Evolutionary conservation across 331 rosid genomes (phyloP), one percentile per base, ranked within the genome.

Genomic region (Acacia concinna): DNA sequence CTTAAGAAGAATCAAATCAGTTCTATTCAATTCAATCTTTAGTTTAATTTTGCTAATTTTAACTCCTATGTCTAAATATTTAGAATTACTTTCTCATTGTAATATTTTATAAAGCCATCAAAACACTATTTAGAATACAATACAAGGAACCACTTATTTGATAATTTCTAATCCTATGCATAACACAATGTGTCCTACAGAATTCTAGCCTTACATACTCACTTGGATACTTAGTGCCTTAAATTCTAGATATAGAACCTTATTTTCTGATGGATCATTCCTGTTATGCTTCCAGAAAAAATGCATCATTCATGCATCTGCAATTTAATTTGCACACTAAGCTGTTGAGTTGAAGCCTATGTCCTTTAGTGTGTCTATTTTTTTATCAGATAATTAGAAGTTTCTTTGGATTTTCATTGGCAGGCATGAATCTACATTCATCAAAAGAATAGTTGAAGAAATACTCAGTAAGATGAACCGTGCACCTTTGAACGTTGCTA

Each of bases 391-490:
- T 54, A 54, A 10, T n/a, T 54, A 54, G 30, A 8, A 54, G 12
- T 17, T 2, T n/a, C 62, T 21, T 23, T 21, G 62, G 62, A 2
- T n/a, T 54, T 54, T n/a, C 8, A 10, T 17, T 64, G 40, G 49
- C 73, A 75, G 77, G 77, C 40, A 15, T 34, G 81, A 75, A 59
- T 43, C 65, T 30, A 52, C 31, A 34, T 75, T 81, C 43, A 32
- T 81, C 7, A 56, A 43, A 23, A 68, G 68, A 28, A 81, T 74
- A 38, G 75, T 65, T 21, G 75, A 74, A 74, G 76, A 81, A 37
- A 41, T 81, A 49, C 41, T 40, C 44, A 52, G 10, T 74, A 66
- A 54, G 35, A 30, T 74, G 46, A 81, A 66, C 49, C 40, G 14
- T 34, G 35, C 54, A 20, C 68, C 23, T 43, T 20, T 81, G 15